Conservation (phyloP, 768 basidiomycete genomes). For the Mycena venus region DNA sequence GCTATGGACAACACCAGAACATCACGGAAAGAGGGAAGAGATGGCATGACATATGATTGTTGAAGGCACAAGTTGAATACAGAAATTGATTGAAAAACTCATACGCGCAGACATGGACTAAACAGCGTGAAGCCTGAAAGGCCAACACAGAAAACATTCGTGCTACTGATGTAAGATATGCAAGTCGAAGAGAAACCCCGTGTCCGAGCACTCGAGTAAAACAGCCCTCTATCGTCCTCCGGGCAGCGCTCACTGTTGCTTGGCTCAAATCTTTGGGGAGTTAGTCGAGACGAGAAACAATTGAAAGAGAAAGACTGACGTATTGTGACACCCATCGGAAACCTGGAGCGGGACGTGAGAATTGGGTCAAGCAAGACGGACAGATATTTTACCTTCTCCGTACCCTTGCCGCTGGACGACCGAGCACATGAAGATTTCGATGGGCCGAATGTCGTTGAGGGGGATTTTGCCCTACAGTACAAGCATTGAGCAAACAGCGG, state of each 20-base stretch:
- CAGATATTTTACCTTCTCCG: constrained; percentile 81
- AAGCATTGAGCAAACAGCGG: background rate
- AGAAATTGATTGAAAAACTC: constrained; percentile 9
- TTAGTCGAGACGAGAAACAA: background rate
- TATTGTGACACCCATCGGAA: constrained; percentile 99
- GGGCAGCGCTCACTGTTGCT: background rate
- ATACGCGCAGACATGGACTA: constrained; percentile 1
- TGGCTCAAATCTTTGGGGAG: constrained; percentile 52
- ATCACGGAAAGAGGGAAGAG: constrained; percentile 59
- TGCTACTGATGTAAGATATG: constrained; percentile 27
- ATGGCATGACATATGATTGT: constrained; percentile 25
- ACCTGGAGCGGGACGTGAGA: constrained; percentile 57
- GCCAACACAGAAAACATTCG: background rate
- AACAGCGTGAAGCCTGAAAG: background rate
- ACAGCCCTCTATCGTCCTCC: constrained; percentile 14
- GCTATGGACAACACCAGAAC: constrained; percentile 67
- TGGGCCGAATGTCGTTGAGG: constrained; percentile 95
- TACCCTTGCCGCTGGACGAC: constrained; percentile 99
- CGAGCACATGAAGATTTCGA: constrained; percentile 99
- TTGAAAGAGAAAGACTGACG: constrained; percentile 61
- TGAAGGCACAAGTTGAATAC: no score
- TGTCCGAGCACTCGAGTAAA: constrained; percentile 1
- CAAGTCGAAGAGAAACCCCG: background rate
- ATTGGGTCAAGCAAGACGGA: background rate
- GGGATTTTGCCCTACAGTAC: constrained; percentile 91